Percentiles rank a stretch among this genome's conserved stretches.
Conservation (phyloP, 768 basidiomycete genomes). For the Termitomyces sp. region DNA sequence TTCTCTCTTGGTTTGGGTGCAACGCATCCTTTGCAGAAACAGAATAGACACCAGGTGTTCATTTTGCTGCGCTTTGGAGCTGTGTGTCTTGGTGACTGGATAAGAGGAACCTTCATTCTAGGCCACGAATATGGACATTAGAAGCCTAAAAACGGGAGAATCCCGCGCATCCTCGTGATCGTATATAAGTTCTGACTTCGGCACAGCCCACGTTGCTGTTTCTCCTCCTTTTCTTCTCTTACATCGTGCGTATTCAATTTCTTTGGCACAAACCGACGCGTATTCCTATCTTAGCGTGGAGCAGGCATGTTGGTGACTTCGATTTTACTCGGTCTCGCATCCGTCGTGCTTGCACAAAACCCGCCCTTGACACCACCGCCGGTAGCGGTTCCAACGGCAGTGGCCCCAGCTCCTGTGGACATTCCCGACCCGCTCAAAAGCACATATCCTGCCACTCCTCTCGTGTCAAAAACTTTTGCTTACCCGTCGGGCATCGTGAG, state of each 20-base stretch:
- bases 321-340: background rate
- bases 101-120: background rate
- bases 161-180: slow-evolving; percentile 7
- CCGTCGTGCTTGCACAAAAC: background rate
- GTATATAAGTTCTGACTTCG: slow-evolving; percentile 2
- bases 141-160: slow-evolving; percentile 9
- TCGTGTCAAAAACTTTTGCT: slow-evolving; percentile 33
- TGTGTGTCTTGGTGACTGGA: background rate
- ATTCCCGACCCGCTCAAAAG: slow-evolving; percentile 11
- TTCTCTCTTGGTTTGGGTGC: background rate
- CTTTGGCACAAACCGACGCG: background rate
- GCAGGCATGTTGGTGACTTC: slow-evolving; percentile 2
- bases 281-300: background rate
- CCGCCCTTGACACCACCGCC: slow-evolving; percentile 5
- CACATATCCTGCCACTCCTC: slow-evolving; percentile 33
- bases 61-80: slow-evolving; percentile 1
- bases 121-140: background rate
- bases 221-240: slow-evolving; percentile 2
- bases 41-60: background rate
- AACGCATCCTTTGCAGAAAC: background rate
- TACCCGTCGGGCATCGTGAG: slow-evolving; percentile 37
- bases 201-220: background rate
- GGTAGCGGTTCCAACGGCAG: background rate
- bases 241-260: background rate
- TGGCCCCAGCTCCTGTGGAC: background rate